These are phyloP conservation scores for Geranomyces variabilis DNA, from an alignment of 192 early-diverging fungal genomes.

Conservation along the genomic window DNA sequence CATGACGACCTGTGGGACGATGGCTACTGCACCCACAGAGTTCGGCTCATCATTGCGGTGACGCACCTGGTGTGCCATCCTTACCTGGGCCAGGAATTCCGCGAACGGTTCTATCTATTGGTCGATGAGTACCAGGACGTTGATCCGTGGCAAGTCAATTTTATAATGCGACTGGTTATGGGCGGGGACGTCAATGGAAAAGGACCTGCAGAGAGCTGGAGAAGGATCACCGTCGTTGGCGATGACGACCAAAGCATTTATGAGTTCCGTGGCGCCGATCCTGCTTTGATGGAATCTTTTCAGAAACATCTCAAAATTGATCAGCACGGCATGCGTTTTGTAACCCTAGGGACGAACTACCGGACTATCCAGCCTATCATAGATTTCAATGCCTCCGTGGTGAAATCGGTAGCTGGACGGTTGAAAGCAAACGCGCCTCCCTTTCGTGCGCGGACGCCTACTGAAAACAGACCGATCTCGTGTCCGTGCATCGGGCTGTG, in stretches of 20 bases:
- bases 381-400: too few relatives aligned
- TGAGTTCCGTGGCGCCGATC: too few relatives aligned
- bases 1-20: background rate
- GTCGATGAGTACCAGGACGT: constrained; percentile 3
- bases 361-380: too few relatives aligned
- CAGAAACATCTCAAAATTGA: too few relatives aligned
- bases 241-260: constrained; percentile 14
- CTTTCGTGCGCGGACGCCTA: too few relatives aligned
- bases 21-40: background rate
- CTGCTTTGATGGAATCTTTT: too few relatives aligned
- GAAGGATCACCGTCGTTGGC: constrained; percentile 3
- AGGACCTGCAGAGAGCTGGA: background rate
- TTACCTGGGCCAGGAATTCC: background rate
- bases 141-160: background rate
- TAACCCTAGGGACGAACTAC: too few relatives aligned
- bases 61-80: background rate
- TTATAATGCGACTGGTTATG: background rate
- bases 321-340: too few relatives aligned
- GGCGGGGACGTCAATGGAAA: background rate
- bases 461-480: too few relatives aligned
- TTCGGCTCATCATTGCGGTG: background rate
- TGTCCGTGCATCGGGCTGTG: too few relatives aligned
- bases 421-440: too few relatives aligned
- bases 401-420: too few relatives aligned
- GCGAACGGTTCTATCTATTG: background rate